Percentiles rank a stretch among this genome's conserved stretches.
These are phyloP conservation scores for Brassica napus DNA, from an alignment of 345 rosid genomes.

Conservation along the genomic window DNA sequence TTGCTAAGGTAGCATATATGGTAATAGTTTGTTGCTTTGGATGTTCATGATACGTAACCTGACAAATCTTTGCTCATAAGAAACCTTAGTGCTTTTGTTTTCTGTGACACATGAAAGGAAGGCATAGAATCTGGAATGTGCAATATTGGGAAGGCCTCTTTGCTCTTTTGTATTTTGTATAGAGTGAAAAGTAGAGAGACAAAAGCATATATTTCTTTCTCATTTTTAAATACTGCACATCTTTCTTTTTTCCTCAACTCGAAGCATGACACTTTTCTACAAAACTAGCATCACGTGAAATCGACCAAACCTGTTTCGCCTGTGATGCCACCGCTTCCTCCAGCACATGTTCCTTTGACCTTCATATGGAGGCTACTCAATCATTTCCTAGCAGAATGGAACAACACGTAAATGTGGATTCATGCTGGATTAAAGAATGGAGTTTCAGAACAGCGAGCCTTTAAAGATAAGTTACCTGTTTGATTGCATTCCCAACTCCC, in stretches of 20 bases:
- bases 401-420: background rate
- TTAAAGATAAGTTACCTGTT: slow-evolving; percentile 55
- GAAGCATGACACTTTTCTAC: slow-evolving; percentile 35
- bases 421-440: slow-evolving; percentile 6
- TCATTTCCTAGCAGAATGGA: slow-evolving; percentile 28
- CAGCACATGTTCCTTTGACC: slow-evolving; percentile 18
- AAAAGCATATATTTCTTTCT: background rate
- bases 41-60: slow-evolving; percentile 8
- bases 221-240: slow-evolving; percentile 9
- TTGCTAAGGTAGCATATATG: slow-evolving; percentile 6
- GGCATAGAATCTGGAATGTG: slow-evolving; percentile 25
- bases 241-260: slow-evolving; percentile 26
- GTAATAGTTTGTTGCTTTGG: slow-evolving; percentile 10
- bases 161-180: slow-evolving; percentile 33
- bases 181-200: slow-evolving; percentile 7
- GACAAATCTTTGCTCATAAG: slow-evolving; percentile 5
- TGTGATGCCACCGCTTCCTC: slow-evolving; percentile 28
- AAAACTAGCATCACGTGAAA: slow-evolving; percentile 34
- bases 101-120: slow-evolving; percentile 26
- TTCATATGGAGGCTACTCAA: slow-evolving; percentile 26
- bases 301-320: slow-evolving; percentile 35
- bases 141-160: slow-evolving; percentile 25
- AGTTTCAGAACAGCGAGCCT: background rate
- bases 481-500: slow-evolving; percentile 48
- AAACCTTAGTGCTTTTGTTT: background rate